These are phyloP conservation scores for Zygnema cylindricum DNA, from an alignment of 139 green algal species.

Conservation along the genomic window DNA sequence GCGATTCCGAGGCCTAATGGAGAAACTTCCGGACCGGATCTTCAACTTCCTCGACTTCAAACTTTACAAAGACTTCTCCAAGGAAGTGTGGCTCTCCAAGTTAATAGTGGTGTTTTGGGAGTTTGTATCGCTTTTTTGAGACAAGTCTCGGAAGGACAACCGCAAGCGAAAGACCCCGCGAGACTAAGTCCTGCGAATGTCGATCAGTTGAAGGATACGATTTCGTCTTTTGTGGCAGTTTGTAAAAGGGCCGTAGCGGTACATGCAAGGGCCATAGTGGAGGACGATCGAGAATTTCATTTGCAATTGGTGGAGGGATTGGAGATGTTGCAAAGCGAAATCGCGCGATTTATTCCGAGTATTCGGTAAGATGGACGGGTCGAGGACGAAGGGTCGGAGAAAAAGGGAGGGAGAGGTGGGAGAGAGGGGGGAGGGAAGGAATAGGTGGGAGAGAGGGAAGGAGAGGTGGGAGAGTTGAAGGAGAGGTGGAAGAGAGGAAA, in stretches of 20 bases:
- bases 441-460: constrained; percentile 14
- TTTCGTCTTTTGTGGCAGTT: constrained; percentile 51
- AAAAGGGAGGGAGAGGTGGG: no score
- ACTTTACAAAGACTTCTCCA: constrained; percentile 59
- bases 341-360: constrained; percentile 45
- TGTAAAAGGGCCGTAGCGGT: constrained; percentile 49
- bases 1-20: neutral
- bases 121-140: constrained; percentile 56
- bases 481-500: neutral
- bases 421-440: neutral
- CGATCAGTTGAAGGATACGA: constrained; percentile 39
- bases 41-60: constrained; percentile 30
- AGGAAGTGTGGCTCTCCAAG: constrained; percentile 58
- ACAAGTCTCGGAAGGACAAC: neutral
- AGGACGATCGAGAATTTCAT: constrained; percentile 57
- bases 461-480: neutral
- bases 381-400: neutral
- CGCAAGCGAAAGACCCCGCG: neutral
- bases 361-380: constrained; percentile 20
- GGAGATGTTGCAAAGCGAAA: constrained; percentile 35
- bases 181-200: constrained; percentile 24
- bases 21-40: neutral
- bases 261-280: constrained; percentile 35
- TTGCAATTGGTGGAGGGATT: constrained; percentile 49
- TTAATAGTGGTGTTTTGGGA: constrained; percentile 58